phyloP scores from a whole-genome alignment of 75 land plant genomes.

The Pinus taeda region DNA sequence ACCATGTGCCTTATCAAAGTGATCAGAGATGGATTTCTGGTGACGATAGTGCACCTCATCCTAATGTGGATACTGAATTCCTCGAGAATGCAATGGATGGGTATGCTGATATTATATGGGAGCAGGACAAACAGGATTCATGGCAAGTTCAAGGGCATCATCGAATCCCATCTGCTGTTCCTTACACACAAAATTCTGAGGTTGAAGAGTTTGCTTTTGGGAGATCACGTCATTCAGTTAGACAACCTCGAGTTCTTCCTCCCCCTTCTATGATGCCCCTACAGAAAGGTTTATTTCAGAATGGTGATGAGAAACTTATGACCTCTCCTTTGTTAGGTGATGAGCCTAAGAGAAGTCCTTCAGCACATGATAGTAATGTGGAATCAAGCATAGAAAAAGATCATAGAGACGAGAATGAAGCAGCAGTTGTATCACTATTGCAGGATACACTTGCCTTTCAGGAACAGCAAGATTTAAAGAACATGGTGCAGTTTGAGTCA shows the following conservation, averaged over 20 bases:
- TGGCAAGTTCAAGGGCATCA: constrained; percentile 19
- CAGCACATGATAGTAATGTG: constrained; percentile 1
- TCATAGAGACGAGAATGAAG: constrained; percentile 16
- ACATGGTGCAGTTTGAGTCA: constrained; percentile 39
- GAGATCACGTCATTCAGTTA: constrained; percentile 64
- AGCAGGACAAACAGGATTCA: constrained; percentile 24
- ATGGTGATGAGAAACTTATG: constrained; percentile 23
- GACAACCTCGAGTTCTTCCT: constrained; percentile 91
- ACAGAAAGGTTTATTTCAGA: constrained; percentile 33
- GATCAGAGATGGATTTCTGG: constrained; percentile 32
- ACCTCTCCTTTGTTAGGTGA: constrained; percentile 25
- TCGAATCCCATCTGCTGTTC: constrained; percentile 30
- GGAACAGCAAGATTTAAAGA: constrained; percentile 17
- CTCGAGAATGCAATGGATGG: constrained; percentile 37
- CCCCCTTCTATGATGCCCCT: constrained; percentile 56
- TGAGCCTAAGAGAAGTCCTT: constrained; percentile 15
- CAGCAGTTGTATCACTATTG: constrained; percentile 1
- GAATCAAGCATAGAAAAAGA: constrained; percentile 18
- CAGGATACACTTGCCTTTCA: background rate
- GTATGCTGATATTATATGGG: constrained; percentile 60
- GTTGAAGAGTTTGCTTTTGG: constrained; percentile 49
- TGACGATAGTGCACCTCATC: constrained; percentile 19
- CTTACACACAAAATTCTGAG: constrained; percentile 54
- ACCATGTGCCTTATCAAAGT: constrained; percentile 23
- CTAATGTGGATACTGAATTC: constrained; percentile 36